These are phyloP conservation scores for Neurospora sp. DNA, from an alignment of 495 filamentous ascomycete species.

Conservation along the genomic window DNA sequence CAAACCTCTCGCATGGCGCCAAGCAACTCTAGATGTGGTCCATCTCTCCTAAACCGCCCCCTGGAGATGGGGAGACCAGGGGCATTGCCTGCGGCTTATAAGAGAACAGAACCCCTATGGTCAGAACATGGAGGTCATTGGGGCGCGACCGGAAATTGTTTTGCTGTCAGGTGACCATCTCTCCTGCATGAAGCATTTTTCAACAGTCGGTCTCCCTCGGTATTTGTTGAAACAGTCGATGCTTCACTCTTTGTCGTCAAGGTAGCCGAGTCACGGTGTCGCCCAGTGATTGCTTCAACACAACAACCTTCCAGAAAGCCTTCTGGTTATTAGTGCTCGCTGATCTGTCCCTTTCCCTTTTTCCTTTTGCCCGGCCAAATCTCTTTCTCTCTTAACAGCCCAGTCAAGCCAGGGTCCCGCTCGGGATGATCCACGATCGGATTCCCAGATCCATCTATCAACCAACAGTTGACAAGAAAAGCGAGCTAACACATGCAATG, in stretches of 20 bases:
- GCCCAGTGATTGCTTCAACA: no score
- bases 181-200: not conserved
- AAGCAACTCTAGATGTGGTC: not conserved
- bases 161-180: not conserved
- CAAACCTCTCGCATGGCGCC: not conserved
- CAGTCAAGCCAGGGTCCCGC: not conserved
- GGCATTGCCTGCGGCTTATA: not conserved
- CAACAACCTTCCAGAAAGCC: not conserved
- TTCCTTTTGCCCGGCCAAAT: not conserved
- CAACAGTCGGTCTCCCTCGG: not conserved
- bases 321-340: not conserved
- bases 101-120: not conserved
- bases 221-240: not conserved
- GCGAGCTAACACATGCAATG: not conserved
- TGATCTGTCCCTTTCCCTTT: no score
- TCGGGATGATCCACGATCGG: not conserved
- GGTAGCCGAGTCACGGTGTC: no score
- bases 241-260: not conserved
- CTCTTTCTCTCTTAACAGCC: not conserved
- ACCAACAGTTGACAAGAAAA: not conserved
- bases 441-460: not conserved
- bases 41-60: not conserved
- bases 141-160: not conserved
- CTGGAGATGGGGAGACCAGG: not conserved
- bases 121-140: not conserved